Percentiles rank a stretch among this genome's conserved stretches.
These are phyloP conservation scores for Condylostoma magnum DNA, from an alignment of 169 alveolate species.

Conservation along the genomic window DNA sequence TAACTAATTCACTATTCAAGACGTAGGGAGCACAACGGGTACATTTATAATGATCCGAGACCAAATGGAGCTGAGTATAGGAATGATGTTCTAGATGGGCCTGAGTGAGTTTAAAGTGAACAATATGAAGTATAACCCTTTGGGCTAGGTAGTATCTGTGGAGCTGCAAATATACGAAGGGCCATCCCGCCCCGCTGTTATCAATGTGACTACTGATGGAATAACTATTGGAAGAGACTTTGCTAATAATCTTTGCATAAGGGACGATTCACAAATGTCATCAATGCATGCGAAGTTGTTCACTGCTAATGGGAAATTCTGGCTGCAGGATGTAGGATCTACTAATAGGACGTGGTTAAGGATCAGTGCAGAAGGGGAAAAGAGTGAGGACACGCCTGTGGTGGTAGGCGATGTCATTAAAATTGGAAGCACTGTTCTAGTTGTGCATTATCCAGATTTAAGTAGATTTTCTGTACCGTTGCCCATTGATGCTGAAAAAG, in stretches of 20 bases:
- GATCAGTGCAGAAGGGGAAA: constrained; percentile 56
- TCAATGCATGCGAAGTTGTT: constrained; percentile 49
- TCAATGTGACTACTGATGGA: constrained; percentile 38
- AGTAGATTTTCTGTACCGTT: constrained; percentile 23
- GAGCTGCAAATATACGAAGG: constrained; percentile 54
- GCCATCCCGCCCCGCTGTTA: constrained; percentile 41
- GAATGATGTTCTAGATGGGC: constrained; percentile 61
- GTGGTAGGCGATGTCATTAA: constrained; percentile 46
- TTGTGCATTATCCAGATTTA: constrained; percentile 48
- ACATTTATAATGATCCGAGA: constrained; percentile 53
- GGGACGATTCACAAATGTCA: constrained; percentile 58
- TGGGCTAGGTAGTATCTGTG: constrained; percentile 33
- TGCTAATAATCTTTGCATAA: constrained; percentile 37
- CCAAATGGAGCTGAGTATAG: constrained; percentile 28
- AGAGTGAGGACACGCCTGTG: constrained; percentile 28
- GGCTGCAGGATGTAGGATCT: constrained; percentile 54
- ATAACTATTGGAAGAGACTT: constrained; percentile 54
- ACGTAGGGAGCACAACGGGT: constrained; percentile 61
- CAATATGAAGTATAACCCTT: not conserved
- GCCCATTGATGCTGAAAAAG: constrained; percentile 34
- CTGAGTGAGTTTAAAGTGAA: constrained; percentile 54
- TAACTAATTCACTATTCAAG: constrained; percentile 40
- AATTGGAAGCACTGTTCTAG: constrained; percentile 56
- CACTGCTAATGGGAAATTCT: constrained; percentile 27
- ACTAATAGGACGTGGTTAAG: constrained; percentile 64